Conservation (phyloP, 495 filamentous ascomycete genomes). For the Penicillium dipodomyicola region DNA sequence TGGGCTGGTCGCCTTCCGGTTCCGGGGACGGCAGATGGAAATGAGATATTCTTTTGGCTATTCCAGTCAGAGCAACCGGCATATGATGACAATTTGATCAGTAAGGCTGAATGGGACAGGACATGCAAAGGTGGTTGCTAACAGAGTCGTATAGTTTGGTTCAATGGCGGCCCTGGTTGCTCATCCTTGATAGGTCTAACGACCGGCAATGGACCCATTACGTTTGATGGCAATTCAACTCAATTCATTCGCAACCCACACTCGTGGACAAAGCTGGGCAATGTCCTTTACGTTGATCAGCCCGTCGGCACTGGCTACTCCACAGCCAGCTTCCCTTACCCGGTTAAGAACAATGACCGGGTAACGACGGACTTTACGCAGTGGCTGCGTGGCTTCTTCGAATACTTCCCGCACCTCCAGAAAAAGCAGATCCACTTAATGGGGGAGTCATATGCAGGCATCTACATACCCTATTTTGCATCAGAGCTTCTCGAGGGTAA, state of each 20-base stretch:
- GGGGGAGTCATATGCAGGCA: conserved; percentile 44
- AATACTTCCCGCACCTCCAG: conserved; percentile 30
- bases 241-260: conserved; percentile 30
- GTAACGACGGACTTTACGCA: conserved; percentile 34
- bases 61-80: conserved; percentile 33
- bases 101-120: conserved; percentile 17
- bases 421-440: conserved; percentile 41
- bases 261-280: conserved; percentile 40
- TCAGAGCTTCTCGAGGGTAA: conserved; percentile 33
- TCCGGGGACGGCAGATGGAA: conserved; percentile 29
- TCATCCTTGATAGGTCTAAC: conserved; percentile 63
- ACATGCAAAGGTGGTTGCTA: not conserved
- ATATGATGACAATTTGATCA: conserved; percentile 40
- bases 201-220: conserved; percentile 32
- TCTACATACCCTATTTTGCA: conserved; percentile 44
- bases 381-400: conserved; percentile 41
- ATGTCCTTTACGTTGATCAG: conserved; percentile 46
- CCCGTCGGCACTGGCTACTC: conserved; percentile 42
- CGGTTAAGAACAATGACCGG: conserved; percentile 26
- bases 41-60: conserved; percentile 45
- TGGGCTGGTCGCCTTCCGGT: conserved; percentile 44
- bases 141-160: conserved; percentile 48
- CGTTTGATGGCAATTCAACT: conserved; percentile 31
- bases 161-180: conserved; percentile 70
- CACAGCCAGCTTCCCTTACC: conserved; percentile 33